Evolutionary conservation across 2,329 filamentous ascomycete genomes (phyloP).

Genomic region (Colletotrichum caudatum): DNA sequence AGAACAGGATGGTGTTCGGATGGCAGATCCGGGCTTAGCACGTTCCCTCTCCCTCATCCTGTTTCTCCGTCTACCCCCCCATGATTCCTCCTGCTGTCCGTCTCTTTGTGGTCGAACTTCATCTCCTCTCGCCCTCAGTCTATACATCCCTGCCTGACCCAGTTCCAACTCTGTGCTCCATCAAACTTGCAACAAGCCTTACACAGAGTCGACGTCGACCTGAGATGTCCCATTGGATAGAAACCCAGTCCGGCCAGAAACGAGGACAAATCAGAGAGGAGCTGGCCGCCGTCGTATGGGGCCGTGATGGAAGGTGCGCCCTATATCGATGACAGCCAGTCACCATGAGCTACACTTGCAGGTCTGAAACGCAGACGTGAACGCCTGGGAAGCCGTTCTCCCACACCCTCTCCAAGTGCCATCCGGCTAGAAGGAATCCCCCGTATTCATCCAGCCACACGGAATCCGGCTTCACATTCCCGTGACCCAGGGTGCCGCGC

Average conservation of each 20-base stretch:
- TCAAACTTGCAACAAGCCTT: slow-evolving; percentile 1
- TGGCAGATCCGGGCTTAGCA: slow-evolving; percentile 30
- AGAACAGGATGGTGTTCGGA: slow-evolving; percentile 31
- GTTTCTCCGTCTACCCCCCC: not conserved
- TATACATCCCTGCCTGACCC: not conserved
- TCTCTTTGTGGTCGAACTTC: not conserved
- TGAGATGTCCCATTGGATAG: slow-evolving; percentile 9
- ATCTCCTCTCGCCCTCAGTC: not conserved
- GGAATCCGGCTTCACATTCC: not conserved
- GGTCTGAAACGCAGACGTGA: slow-evolving; percentile 39
- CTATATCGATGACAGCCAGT: slow-evolving; percentile 32
- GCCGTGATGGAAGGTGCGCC: slow-evolving; percentile 10
- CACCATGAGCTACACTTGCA: slow-evolving; percentile 26
- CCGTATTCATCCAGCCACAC: slow-evolving; percentile 16
- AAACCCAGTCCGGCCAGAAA: not conserved
- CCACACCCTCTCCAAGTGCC: slow-evolving; percentile 25
- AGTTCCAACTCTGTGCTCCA: not conserved
- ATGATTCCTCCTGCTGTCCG: not conserved
- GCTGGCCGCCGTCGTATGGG: slow-evolving; percentile 16
- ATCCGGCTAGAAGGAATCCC: not conserved
- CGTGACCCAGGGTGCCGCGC: slow-evolving; percentile 25
- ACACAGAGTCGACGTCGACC: slow-evolving; percentile 28
- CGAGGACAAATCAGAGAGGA: slow-evolving; percentile 9
- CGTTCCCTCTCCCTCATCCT: slow-evolving; percentile 2
- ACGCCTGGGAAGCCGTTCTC: slow-evolving; percentile 28